Conservation (phyloP, 352 stramenopile species). For the Phytophthora megakarya region DNA sequence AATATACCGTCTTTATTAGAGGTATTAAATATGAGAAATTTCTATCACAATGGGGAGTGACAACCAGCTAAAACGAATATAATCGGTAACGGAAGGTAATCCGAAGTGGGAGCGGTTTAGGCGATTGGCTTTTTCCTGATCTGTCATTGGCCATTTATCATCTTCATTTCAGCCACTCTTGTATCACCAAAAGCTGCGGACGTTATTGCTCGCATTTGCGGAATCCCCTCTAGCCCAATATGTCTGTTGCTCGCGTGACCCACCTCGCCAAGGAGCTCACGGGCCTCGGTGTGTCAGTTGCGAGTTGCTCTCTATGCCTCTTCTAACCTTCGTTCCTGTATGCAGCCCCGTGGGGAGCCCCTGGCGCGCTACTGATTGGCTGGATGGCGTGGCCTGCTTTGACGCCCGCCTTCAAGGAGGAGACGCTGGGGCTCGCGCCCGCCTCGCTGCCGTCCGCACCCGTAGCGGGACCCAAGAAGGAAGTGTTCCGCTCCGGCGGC, state of each 20-base stretch:
- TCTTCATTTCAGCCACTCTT: background rate
- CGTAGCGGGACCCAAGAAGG: conserved; percentile 29
- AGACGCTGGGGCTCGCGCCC: conserved; percentile 65
- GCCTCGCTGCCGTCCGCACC: conserved; percentile 24
- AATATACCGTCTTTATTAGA: no score
- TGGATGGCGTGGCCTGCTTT: conserved; percentile 80
- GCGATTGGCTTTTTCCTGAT: background rate
- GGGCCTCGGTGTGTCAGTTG: conserved; percentile 49
- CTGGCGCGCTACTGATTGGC: conserved; percentile 50
- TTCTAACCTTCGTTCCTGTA: background rate
- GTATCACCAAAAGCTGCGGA: background rate
- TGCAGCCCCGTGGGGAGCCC: conserved; percentile 59
- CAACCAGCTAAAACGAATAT: no score
- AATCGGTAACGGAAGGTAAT: no score
- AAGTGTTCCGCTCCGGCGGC: conserved; percentile 55
- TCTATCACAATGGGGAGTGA: no score
- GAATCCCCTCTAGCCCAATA: conserved; percentile 17
- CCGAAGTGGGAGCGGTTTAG: no score
- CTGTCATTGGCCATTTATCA: conserved; percentile 1
- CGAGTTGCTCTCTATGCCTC: background rate
- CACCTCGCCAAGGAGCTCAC: conserved; percentile 61
- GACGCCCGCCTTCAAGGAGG: conserved; percentile 74
- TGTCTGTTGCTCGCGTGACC: conserved; percentile 42
- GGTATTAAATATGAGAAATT: no score
- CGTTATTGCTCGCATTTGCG: conserved; percentile 9